These are phyloP conservation scores for Picochlorum sp. DNA, from an alignment of 139 green algal genomes.

Conservation along the genomic window DNA sequence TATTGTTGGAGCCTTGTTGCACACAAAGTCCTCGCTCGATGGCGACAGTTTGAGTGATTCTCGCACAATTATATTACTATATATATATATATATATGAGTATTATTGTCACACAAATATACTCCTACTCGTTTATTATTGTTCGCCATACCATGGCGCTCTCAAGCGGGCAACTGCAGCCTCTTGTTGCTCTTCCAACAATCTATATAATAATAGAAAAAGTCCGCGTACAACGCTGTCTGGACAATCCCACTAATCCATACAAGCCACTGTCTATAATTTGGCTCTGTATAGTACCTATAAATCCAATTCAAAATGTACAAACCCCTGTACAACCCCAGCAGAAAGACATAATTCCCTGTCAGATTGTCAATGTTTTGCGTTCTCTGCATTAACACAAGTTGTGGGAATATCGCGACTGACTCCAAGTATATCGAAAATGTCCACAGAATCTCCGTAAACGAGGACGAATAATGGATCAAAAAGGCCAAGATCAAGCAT, in stretches of 20 bases:
- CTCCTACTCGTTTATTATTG: background rate
- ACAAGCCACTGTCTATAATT: conserved; percentile 88
- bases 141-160: background rate
- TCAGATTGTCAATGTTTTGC: conserved; percentile 99
- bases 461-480: conserved; percentile 65
- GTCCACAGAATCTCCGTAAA: conserved; percentile 91
- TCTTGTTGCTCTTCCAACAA: conserved; percentile 81
- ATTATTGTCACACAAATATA: background rate
- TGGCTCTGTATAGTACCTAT: conserved; percentile 85
- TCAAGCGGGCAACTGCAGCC: conserved; percentile 71
- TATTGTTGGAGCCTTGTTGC: conserved; percentile 79
- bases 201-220: conserved; percentile 97
- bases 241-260: conserved; percentile 77
- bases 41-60: conserved; percentile 46
- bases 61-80: too few species aligned
- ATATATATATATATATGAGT: background rate
- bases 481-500: conserved; percentile 62
- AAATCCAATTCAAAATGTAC: conserved; percentile 99
- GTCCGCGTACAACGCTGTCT: conserved; percentile 94
- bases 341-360: conserved; percentile 96
- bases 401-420: conserved; percentile 97
- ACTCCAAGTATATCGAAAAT: conserved; percentile 98
- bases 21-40: conserved; percentile 36
- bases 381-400: conserved; percentile 97
- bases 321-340: conserved; percentile 88